Evolutionary conservation across 1,139 yeast species (phyloP).

Genomic region (Wickerhamiella pararugosa): DNA sequence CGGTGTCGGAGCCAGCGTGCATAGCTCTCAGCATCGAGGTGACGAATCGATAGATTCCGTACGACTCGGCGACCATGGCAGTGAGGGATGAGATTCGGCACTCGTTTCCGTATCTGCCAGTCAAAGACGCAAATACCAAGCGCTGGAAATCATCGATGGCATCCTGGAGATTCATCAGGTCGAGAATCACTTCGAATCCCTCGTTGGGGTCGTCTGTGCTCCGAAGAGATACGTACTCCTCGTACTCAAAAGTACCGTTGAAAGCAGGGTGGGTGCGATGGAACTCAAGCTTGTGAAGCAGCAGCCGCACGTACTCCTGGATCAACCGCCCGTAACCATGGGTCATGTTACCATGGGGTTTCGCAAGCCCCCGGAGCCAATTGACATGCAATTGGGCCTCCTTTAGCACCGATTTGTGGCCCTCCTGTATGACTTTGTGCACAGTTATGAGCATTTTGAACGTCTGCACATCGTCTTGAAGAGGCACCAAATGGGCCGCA

Average conservation of each 20-base stretch:
- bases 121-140: constrained; percentile 56
- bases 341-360: constrained; percentile 11
- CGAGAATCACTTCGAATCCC: constrained; percentile 81
- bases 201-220: constrained; percentile 90
- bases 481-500: constrained; percentile 63
- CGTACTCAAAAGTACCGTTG: constrained; percentile 91
- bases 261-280: constrained; percentile 79
- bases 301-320: constrained; percentile 55
- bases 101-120: constrained; percentile 36
- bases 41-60: constrained; percentile 80
- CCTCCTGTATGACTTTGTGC: constrained; percentile 93
- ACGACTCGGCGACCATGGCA: constrained; percentile 84
- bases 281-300: constrained; percentile 62
- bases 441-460: constrained; percentile 80
- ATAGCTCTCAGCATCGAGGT: constrained; percentile 86
- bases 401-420: constrained; percentile 70
- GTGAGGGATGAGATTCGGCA: constrained; percentile 79
- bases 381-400: constrained; percentile 66
- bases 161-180: constrained; percentile 77
- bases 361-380: constrained; percentile 35
- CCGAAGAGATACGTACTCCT: constrained; percentile 77
- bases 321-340: constrained; percentile 52
- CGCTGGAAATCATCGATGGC: constrained; percentile 68
- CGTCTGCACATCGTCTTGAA: constrained; percentile 63
- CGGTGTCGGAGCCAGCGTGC: constrained; percentile 65